Evolutionary conservation across 306 rosid species (phyloP).

Genomic region (Styphnolobium japonicum): DNA sequence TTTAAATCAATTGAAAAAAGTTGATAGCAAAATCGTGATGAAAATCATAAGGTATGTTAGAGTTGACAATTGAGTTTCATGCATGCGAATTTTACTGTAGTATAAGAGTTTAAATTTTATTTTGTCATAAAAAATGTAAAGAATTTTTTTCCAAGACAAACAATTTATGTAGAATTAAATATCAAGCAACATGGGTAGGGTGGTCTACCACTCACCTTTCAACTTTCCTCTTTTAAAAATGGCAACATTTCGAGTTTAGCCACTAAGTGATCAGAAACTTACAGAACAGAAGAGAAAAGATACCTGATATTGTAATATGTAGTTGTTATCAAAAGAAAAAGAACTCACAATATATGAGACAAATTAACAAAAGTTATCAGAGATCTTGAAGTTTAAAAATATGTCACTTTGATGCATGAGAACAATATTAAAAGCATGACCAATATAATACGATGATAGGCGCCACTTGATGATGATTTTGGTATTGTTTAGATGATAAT

Average conservation of each 20-base stretch:
- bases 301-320: conserved; percentile 22
- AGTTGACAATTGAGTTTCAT: too few species aligned
- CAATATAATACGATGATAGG: background rate
- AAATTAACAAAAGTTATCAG: background rate
- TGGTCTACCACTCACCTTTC: conserved; percentile 21
- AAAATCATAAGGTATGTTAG: too few species aligned
- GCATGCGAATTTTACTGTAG: too few species aligned
- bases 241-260: conserved; percentile 28
- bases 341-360: conserved; percentile 2
- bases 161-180: background rate
- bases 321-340: conserved; percentile 22
- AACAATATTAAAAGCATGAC: background rate
- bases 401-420: background rate
- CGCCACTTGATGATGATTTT: background rate
- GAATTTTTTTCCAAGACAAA: background rate
- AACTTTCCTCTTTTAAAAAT: conserved; percentile 9
- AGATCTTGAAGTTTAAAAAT: background rate
- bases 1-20: background rate
- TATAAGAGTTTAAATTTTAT: too few species aligned
- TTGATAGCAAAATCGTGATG: background rate
- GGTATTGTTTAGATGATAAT: background rate
- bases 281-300: conserved; percentile 7
- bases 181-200: conserved; percentile 7
- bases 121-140: too few species aligned
- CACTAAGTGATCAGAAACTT: conserved; percentile 19